Percentiles rank a stretch among this genome's conserved stretches.
These are phyloP conservation scores for Mrakia frigida DNA, from an alignment of 768 basidiomycete genomes.

Conservation along the genomic window DNA sequence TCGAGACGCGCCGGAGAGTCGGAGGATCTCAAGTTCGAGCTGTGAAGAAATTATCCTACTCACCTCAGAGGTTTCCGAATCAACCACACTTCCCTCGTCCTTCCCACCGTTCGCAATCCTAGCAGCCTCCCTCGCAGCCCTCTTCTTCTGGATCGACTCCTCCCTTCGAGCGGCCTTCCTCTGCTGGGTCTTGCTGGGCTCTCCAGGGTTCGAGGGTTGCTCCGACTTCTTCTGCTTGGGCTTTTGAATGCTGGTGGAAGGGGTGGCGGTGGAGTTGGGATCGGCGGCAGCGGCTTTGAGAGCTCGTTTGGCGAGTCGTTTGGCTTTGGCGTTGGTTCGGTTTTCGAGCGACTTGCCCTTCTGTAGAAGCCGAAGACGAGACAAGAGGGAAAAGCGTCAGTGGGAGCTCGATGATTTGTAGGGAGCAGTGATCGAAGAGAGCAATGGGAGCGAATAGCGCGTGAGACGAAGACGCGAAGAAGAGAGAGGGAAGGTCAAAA, in stretches of 20 bases:
- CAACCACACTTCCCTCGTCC: not conserved
- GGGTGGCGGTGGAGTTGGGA: not conserved
- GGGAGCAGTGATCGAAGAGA: not conserved
- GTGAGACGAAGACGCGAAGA: not conserved
- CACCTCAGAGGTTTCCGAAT: not conserved
- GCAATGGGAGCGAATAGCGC: not conserved
- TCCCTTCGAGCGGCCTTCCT: conserved; percentile 6
- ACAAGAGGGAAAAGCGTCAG: not conserved
- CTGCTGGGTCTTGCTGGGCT: conserved; percentile 13
- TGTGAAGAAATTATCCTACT: not conserved
- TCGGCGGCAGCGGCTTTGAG: not conserved
- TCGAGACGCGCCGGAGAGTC: no score
- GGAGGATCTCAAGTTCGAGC: no score
- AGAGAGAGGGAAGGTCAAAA: not conserved
- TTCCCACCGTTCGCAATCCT: not conserved
- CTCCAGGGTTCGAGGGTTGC: not conserved
- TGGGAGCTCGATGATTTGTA: no score
- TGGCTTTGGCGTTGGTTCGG: conserved; percentile 9
- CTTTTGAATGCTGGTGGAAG: not conserved
- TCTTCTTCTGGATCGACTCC: conserved; percentile 3
- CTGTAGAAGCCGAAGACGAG: not conserved
- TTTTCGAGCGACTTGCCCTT: not conserved
- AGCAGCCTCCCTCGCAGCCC: not conserved
- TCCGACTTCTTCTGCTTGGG: not conserved
- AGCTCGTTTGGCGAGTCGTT: conserved; percentile 15